A percentile compares a stretch with the other conserved stretches of the same genome.
Evolutionary conservation across 1,284 basidiomycete species (phyloP).

Genomic region (Neotropicomus parvogracilis): DNA sequence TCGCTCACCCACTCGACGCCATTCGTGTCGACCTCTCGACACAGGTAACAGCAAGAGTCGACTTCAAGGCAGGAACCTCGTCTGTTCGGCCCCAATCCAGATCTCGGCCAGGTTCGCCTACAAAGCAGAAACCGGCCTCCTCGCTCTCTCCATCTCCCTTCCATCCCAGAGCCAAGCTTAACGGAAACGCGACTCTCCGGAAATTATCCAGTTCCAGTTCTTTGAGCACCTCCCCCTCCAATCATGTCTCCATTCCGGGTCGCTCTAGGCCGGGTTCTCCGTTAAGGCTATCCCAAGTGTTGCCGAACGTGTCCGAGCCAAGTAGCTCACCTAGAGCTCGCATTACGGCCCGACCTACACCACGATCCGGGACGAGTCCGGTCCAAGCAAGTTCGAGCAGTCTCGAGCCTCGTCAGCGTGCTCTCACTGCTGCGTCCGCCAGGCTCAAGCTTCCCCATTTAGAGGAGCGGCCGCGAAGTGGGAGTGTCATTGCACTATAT

Average conservation of each 20-base stretch:
- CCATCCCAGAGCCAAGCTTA: conserved; percentile 60
- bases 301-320: conserved; percentile 16
- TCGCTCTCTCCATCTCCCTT: conserved; percentile 36
- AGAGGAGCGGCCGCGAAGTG: conserved; percentile 31
- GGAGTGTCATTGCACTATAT: conserved; percentile 35
- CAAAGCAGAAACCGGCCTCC: conserved; percentile 39
- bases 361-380: conserved; percentile 27
- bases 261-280: conserved; percentile 41
- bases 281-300: conserved; percentile 34
- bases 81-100: conserved; percentile 28
- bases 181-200: conserved; percentile 44
- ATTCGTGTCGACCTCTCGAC: conserved; percentile 15
- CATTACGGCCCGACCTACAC: conserved; percentile 23
- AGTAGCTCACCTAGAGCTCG: conserved; percentile 23
- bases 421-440: conserved; percentile 32
- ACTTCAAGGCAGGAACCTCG: conserved; percentile 30
- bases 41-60: conserved; percentile 44
- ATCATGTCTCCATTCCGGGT: conserved; percentile 15
- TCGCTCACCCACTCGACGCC: not conserved
- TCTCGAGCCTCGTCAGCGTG: conserved; percentile 37
- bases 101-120: conserved; percentile 50
- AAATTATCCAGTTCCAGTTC: conserved; percentile 38
- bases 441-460: conserved; percentile 21
- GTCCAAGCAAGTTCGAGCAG: conserved; percentile 6
- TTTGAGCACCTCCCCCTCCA: conserved; percentile 19